These are phyloP conservation scores for Cantharellus anzutake DNA, from an alignment of 768 basidiomycete species.

Conservation along the genomic window DNA sequence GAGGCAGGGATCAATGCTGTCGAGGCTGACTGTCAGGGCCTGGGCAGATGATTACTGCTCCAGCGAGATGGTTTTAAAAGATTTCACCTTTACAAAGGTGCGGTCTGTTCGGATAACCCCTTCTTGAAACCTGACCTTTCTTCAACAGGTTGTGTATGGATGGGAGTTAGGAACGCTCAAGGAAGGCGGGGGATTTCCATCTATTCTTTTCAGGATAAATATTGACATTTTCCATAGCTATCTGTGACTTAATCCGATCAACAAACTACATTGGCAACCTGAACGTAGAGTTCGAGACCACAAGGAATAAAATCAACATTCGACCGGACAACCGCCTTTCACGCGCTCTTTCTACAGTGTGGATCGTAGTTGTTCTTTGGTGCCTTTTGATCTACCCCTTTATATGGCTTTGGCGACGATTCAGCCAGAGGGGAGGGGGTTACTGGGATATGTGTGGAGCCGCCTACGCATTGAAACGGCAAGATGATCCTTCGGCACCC, in stretches of 20 bases:
- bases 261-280: constrained; percentile 18
- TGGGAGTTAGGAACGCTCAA: constrained; percentile 30
- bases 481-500: background rate
- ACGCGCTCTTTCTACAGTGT: constrained; percentile 45
- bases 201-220: background rate
- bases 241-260: constrained; percentile 21
- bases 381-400: constrained; percentile 58
- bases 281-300: constrained; percentile 30
- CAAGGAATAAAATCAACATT: constrained; percentile 34
- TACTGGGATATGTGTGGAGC: constrained; percentile 59
- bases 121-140: background rate
- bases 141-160: constrained; percentile 33
- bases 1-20: background rate
- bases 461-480: constrained; percentile 41
- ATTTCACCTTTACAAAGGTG: constrained; percentile 59
- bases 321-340: constrained; percentile 50
- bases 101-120: constrained; percentile 1
- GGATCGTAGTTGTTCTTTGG: constrained; percentile 50
- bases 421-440: constrained; percentile 47
- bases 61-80: constrained; percentile 51
- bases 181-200: background rate
- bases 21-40: constrained; percentile 25
- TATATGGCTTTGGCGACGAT: constrained; percentile 59
- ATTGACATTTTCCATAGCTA: constrained; percentile 13
- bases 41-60: constrained; percentile 77